Evolutionary conservation across 768 basidiomycete genomes (phyloP).

Genomic region (Auricularia auricula-judae): DNA sequence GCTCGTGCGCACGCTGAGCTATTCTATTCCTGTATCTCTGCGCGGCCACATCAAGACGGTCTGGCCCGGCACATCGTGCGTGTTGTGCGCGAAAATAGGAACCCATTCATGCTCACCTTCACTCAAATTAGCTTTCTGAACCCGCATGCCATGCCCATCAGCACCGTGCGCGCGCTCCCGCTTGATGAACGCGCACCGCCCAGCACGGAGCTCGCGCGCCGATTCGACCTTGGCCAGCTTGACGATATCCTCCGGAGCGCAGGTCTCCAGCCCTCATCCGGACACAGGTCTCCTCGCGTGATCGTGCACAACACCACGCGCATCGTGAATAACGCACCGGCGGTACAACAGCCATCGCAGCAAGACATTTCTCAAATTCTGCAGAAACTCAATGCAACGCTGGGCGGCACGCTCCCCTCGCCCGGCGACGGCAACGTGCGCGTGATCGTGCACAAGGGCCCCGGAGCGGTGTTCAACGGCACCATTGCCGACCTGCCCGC

Average conservation of each 20-base stretch:
- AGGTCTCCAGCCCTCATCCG: background rate
- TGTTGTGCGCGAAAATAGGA: too few species aligned
- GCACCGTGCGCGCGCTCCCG: background rate
- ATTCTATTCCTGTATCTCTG: background rate
- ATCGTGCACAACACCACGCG: background rate
- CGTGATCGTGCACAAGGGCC: background rate
- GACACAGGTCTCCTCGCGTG: background rate
- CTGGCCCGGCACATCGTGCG: background rate
- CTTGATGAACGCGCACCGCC: conserved; percentile 2
- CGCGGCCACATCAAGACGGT: background rate
- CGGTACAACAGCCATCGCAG: background rate
- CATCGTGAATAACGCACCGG: background rate
- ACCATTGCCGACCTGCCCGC: background rate
- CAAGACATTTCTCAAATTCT: background rate
- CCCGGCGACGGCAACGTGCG: background rate
- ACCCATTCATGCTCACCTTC: background rate
- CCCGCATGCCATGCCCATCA: background rate
- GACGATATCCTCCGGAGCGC: background rate
- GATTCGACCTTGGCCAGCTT: background rate
- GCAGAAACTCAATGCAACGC: background rate
- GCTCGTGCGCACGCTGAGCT: background rate
- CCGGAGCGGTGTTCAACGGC: background rate
- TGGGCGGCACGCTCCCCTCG: conserved; percentile 1
- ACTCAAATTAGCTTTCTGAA: background rate
- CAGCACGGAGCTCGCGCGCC: conserved; percentile 4